Evolutionary conservation across 2,329 filamentous ascomycete species (phyloP), one percentile per base, ranked within the genome.

Genomic region (Didymella exigua): DNA sequence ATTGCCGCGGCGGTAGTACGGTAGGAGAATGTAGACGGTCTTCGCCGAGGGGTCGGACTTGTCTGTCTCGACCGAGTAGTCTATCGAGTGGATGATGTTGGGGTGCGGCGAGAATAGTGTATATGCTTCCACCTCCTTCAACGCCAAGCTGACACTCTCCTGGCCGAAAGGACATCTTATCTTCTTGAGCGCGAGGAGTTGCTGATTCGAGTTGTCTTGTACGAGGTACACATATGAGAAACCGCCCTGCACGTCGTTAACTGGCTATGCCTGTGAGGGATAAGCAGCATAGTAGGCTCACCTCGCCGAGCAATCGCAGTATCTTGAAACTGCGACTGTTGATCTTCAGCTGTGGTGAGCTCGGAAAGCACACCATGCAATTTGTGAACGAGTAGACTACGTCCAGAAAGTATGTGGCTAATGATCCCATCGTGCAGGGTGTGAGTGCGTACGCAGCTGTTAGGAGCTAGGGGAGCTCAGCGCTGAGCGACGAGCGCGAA

Each of bases 141-240:
- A 89, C 46, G 95, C 95, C 74, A 91, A 91, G 63, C 91, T 87
- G 55, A 99, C 93, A 23, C 91, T 96, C 81, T 99, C 95, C 76
- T 95, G 89, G 63, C 95, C 95, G 71, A 99, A 98, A 4, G 95
- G 93, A 81, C 95, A 99, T 73, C 93, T 89, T 76, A 99, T 99
- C 84, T 99, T 99, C 78, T 99, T 99, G 59, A 98, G 87, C 16
- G 95, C 95, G 76, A 96, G 93, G 41, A 96, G 85, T 68, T 93
- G 87, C 56, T 90, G 89, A 47, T 86, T 89, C 49, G 86, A 82
- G 42, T 89, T 93, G 76, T 97, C 93, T 81, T 98, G 90, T 56
- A 99, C 95, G 56, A 99, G 90, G 79, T 99, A 99, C 67, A 99
- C 95, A 77, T 98, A 99, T 62, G 92, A 96, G 82, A 99, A 99